Base-by-base conservation (phyloP, 2,329 filamentous ascomycete genomes). In the Talaromyces sp. region DNA sequence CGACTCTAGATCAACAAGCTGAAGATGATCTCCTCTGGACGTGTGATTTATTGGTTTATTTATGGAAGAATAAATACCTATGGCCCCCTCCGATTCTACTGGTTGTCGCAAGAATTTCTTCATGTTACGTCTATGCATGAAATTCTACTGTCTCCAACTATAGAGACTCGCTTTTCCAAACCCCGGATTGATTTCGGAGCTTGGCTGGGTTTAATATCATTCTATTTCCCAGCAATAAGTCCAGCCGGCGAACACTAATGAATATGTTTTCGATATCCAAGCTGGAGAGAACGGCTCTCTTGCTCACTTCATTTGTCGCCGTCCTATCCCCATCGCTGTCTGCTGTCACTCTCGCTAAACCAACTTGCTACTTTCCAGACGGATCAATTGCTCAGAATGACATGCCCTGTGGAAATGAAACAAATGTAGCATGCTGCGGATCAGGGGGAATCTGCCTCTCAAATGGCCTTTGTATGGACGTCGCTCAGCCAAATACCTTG, bases 321-420 rank as follows among this genome's bases (percentile, higher is more conserved):
- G n/a, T 54, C 11, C 46, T 55, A 15, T 21, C 45, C 33, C 46
- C 39, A 4, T 45, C 51, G 17, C 37, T 55, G 7, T 48, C 17
- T 13, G 17, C 45, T 10, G 28, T 33, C 3, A 25, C 45, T 17
- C 28, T 48, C 28, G 53, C 45, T 9, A 45, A 28, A 17, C 33
- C 46, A 15, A 62, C 58, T 43, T 71, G 70, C 48, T 72, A 70
- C 53, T 71, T 63, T 11, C 69, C 69, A 2, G 57, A 67, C n/a
- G 63, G 65, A 13, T 53, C 57, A 2, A 11, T 43, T 3, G 65
- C 67, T 5, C 11, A 33, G 0, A 21, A 36, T 6, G 64, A 64
- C 41, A 63, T 65, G 1, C 69, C 70, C 13, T 72, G 69, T 56
- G 63, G 66, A 9, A 61, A 62, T 8, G 62, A 63, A 15, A 59